Evolutionary conservation across 345 rosid species (phyloP), one percentile per base, ranked within the genome.

Genomic region (Eucalyptus cladocalyx): DNA sequence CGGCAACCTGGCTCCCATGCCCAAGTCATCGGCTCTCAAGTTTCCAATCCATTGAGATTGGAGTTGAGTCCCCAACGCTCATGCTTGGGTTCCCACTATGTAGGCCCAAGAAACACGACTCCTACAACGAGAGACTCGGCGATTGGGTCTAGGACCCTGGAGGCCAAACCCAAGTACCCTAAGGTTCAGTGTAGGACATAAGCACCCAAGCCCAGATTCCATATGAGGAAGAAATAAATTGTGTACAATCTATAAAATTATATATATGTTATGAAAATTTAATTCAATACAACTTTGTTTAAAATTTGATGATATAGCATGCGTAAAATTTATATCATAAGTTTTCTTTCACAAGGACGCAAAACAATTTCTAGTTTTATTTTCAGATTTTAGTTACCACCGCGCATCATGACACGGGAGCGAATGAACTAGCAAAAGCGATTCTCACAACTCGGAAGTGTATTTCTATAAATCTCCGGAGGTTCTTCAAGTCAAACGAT

Each of bases 1-100:
- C 0, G 0, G 3, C 32, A 28, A 58, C 32, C 2, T 13, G 0
- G 4, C 4, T 6, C 3, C 3, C 17, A 30, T 60, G 69, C 32
- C 9, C 17, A 60, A 28, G 32, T 28, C 16, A 60, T 60, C 1
- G 16, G 3, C 69, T 11, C 69, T 28, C 32, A 3, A 60, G 17
- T 60, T 58, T 28, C 9, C 0, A 0, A 13, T 60, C 17, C 32
- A 60, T 60, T 28, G 32, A 60, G 32, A 60, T 26, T 5, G 3
- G 11, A 56, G 62, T 56, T 56, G 62, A 56, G 62, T 56, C 62
- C 6, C 62, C 62, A 24, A 56, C 8, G 4, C 17, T 18, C 34
- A 28, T 30, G 69, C 69, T 30, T 30, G 17, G 5, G 34, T 62
- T 28, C 32, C 69, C 69, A 62, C 7, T 30, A 30, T 11, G 34